Conservation (phyloP, 2,329 filamentous ascomycete species). For the Orbilia brochopaga region DNA sequence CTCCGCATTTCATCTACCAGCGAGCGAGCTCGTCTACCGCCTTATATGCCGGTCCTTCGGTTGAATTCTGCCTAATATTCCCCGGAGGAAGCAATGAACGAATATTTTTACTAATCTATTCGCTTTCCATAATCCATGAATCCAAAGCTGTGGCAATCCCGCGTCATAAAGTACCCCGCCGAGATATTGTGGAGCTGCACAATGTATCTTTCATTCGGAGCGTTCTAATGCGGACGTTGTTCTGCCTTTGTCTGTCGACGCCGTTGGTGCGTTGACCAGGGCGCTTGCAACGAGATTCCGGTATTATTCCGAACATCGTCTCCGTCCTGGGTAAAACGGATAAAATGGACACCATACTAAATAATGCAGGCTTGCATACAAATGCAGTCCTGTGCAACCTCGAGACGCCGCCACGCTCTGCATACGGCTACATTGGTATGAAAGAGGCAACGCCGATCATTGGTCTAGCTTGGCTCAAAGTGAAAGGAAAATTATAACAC, state of each 20-base stretch:
- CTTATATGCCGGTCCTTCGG: conserved; percentile 15
- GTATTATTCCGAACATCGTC: conserved; percentile 29
- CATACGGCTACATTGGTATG: not conserved
- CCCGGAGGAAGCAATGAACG: conserved; percentile 1
- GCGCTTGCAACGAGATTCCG: conserved; percentile 10
- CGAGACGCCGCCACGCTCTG: conserved; percentile 7
- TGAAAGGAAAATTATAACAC: too few species aligned
- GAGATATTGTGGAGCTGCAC: not conserved
- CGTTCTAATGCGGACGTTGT: too few species aligned
- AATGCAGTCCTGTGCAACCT: not conserved
- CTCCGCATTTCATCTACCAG: conserved; percentile 25
- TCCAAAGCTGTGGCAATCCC: not conserved
- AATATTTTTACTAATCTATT: too few species aligned
- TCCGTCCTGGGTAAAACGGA: conserved; percentile 24
- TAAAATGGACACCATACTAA: conserved; percentile 10
- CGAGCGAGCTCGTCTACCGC: conserved; percentile 33
- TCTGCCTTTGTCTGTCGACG: not conserved
- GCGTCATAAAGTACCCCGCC: conserved; percentile 11
- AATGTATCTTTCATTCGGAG: conserved; percentile 8
- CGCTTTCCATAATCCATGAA: too few species aligned
- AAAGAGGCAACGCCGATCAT: too few species aligned
- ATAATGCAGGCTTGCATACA: not conserved
- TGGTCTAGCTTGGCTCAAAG: too few species aligned
- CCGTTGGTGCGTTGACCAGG: not conserved
- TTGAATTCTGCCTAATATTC: conserved; percentile 47